Percentiles rank a stretch among this genome's conserved stretches.
phyloP scores from a whole-genome alignment of 176 grass and related monocot genomes.

The Oryza meridionalis region DNA sequence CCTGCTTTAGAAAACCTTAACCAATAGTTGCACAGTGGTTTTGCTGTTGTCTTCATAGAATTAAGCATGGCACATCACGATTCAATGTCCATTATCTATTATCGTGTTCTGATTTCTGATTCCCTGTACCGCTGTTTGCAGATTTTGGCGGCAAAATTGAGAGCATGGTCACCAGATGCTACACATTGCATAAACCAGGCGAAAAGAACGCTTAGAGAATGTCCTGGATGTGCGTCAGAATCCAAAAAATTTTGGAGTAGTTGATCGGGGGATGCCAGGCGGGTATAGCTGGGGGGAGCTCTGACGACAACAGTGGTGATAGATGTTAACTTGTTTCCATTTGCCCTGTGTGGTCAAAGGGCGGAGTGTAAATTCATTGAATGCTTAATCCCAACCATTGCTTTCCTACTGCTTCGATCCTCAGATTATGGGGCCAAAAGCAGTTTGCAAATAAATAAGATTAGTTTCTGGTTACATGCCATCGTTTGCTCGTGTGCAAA shows the following conservation, averaged over 20 bases:
- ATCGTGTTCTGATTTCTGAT: not conserved
- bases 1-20: not conserved
- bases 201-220: not conserved
- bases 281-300: constrained; percentile 23
- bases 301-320: constrained; percentile 24
- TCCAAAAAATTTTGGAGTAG: not conserved
- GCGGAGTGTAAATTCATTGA: constrained; percentile 44
- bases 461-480: not conserved
- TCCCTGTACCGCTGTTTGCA: not conserved
- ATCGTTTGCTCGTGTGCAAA: not conserved
- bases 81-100: not conserved
- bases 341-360: constrained; percentile 25
- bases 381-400: constrained; percentile 7
- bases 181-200: not conserved
- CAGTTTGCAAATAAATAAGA: constrained; percentile 47
- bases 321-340: constrained; percentile 21
- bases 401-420: constrained; percentile 19
- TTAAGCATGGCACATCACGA: not conserved
- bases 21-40: not conserved
- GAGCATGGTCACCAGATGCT: constrained; percentile 40
- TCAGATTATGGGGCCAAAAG: constrained; percentile 12
- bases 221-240: not conserved
- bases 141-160: constrained; percentile 46
- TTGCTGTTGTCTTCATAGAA: no score
- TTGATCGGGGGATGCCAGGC: not conserved